These are phyloP conservation scores for Lunasporangiospora selenospora DNA, from an alignment of 192 early-diverging fungal species.

Conservation along the genomic window DNA sequence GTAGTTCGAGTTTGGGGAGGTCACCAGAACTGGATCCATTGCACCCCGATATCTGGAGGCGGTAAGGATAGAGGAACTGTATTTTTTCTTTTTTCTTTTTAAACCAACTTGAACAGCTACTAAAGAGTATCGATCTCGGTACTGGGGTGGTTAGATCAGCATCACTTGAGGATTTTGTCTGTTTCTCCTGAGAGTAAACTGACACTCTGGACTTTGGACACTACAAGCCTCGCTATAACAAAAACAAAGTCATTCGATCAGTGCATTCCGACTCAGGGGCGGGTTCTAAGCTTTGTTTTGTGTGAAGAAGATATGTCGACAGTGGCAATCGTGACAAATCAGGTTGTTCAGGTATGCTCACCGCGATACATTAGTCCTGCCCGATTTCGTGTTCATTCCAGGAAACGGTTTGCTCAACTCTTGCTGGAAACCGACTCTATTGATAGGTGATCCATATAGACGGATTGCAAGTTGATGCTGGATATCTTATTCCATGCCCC, in stretches of 20 bases:
- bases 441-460: too few relatives aligned
- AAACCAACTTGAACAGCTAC: too few relatives aligned
- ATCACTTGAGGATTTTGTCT: slow-evolving; percentile 50
- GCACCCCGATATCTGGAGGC: slow-evolving; percentile 54
- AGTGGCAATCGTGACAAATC: slow-evolving; percentile 18
- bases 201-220: slow-evolving; percentile 61
- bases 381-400: too few relatives aligned
- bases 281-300: slow-evolving; percentile 9
- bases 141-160: too few relatives aligned
- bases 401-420: too few relatives aligned
- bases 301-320: slow-evolving; percentile 8
- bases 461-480: too few relatives aligned
- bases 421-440: too few relatives aligned
- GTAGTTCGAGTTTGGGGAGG: slow-evolving; percentile 65
- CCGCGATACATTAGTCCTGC: too few relatives aligned
- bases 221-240: slow-evolving; percentile 44
- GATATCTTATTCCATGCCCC: slow-evolving; percentile 21
- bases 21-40: slow-evolving; percentile 61
- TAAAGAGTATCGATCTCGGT: too few relatives aligned
- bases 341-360: slow-evolving; percentile 19
- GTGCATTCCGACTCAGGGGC: slow-evolving; percentile 13
- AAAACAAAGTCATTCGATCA: slow-evolving; percentile 48
- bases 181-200: slow-evolving; percentile 54
- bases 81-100: not conserved
- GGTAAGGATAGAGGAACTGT: slow-evolving; percentile 41